These are phyloP conservation scores for Chernovozyma sophiae-reginae DNA, from an alignment of 1,139 yeast genomes.

Conservation along the genomic window DNA sequence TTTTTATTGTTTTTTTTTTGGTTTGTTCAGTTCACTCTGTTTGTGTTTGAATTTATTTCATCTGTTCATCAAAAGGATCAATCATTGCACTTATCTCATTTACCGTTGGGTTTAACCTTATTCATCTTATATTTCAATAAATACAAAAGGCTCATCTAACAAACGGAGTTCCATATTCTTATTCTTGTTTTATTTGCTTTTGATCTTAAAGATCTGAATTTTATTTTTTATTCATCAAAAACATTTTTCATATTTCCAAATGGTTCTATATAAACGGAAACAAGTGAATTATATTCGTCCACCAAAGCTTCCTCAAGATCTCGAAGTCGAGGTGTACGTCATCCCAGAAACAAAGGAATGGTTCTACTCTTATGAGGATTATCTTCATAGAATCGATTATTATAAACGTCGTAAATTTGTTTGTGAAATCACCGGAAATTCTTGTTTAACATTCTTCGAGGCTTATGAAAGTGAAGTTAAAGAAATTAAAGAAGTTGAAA, in stretches of 20 bases:
- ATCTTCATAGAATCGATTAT: constrained; percentile 64
- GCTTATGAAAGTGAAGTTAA: constrained; percentile 72
- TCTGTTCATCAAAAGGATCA: no score
- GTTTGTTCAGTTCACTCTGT: no score
- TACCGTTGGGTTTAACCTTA: no score
- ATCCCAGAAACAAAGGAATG: constrained; percentile 87
- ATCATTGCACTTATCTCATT: no score
- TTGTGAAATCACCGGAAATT: constrained; percentile 93
- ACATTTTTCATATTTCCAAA: constrained; percentile 8
- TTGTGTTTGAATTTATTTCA: no score
- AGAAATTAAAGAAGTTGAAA: constrained; percentile 70
- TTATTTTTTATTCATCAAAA: neutral
- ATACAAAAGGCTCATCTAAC: no score
- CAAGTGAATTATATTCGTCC: constrained; percentile 59
- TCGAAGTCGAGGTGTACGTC: constrained; percentile 60
- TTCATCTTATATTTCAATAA: no score
- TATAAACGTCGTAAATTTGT: constrained; percentile 76
- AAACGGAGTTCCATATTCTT: no score
- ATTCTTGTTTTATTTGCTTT: no score
- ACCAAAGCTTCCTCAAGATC: constrained; percentile 50
- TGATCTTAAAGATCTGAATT: no score
- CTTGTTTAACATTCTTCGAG: constrained; percentile 85
- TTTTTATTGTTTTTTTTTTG: no score
- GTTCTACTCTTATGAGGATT: constrained; percentile 74
- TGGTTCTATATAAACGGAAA: constrained; percentile 73